These are phyloP conservation scores for Suillus sp. DNA, from an alignment of 768 basidiomycete genomes.

Conservation along the genomic window DNA sequence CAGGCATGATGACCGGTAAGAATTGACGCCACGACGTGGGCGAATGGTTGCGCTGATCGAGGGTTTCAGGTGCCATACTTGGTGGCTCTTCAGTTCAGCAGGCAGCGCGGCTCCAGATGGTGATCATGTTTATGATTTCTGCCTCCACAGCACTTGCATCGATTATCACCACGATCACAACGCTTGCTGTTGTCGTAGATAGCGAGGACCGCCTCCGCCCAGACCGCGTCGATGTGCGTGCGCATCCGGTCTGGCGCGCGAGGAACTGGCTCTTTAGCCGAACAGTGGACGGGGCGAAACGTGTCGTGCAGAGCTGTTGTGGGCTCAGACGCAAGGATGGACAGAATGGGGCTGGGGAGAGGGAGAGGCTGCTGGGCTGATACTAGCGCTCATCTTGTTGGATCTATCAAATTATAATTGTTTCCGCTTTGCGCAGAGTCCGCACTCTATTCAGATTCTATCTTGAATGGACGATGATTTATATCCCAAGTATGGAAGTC, in stretches of 20 bases:
- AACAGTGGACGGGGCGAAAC: slow-evolving; percentile 19
- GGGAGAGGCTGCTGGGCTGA: slow-evolving; percentile 23
- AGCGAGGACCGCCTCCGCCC: slow-evolving; percentile 60
- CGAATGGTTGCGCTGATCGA: slow-evolving; percentile 27
- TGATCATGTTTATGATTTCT: slow-evolving; percentile 93
- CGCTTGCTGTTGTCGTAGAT: slow-evolving; percentile 68
- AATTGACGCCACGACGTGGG: not conserved
- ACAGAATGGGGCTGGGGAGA: not conserved
- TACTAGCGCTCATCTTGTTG: not conserved
- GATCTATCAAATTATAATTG: not conserved
- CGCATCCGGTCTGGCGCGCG: slow-evolving; percentile 37
- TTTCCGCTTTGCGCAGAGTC: too few relatives aligned
- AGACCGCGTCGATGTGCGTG: slow-evolving; percentile 55
- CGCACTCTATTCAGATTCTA: not conserved
- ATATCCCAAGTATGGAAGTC: not conserved
- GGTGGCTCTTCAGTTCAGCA: slow-evolving; percentile 84
- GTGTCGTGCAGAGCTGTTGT: slow-evolving; percentile 11
- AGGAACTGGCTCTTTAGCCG: slow-evolving; percentile 33
- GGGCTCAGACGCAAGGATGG: slow-evolving; percentile 10
- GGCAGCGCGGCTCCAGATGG: slow-evolving; percentile 86
- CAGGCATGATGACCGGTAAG: slow-evolving; percentile 42
- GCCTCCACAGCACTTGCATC: slow-evolving; percentile 73
- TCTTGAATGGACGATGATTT: not conserved
- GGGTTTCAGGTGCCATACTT: slow-evolving; percentile 92
- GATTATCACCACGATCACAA: slow-evolving; percentile 61